Conservation (phyloP, 1,284 basidiomycete genomes). For the Ganoderma resinaceum region DNA sequence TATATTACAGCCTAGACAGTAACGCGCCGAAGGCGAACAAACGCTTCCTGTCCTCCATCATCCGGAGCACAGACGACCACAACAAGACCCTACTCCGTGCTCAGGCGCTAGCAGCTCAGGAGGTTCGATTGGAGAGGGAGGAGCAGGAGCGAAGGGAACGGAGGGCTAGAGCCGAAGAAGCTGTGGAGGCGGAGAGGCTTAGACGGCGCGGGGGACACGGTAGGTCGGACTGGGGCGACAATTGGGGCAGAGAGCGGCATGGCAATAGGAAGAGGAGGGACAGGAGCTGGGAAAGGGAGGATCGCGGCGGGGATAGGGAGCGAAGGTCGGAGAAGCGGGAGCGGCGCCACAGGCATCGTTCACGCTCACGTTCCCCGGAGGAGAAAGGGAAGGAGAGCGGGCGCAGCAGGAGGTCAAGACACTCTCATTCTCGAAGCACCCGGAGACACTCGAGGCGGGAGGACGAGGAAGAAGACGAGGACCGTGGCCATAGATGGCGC, state of each 20-base stretch:
- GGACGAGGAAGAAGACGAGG: slow-evolving; percentile 24
- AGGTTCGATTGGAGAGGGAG: slow-evolving; percentile 68
- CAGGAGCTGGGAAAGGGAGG: slow-evolving; percentile 48
- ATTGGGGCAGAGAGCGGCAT: slow-evolving; percentile 35
- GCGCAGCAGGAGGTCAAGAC: slow-evolving; percentile 17
- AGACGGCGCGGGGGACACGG: slow-evolving; percentile 49
- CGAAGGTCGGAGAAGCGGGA: slow-evolving; percentile 38
- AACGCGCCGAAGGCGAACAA: slow-evolving; percentile 89
- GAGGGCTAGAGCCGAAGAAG: slow-evolving; percentile 71
- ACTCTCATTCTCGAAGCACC: slow-evolving; percentile 17
- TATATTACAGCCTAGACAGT: slow-evolving; percentile 39
- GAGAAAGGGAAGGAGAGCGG: slow-evolving; percentile 28
- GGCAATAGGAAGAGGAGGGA: slow-evolving; percentile 42
- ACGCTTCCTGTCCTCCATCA: slow-evolving; percentile 88
- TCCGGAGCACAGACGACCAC: slow-evolving; percentile 91
- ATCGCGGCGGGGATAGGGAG: slow-evolving; percentile 51
- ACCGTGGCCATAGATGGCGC: slow-evolving; percentile 18
- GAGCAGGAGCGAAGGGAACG: slow-evolving; percentile 69
- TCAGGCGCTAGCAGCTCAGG: slow-evolving; percentile 79
- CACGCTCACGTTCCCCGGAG: slow-evolving; percentile 32
- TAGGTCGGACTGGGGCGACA: slow-evolving; percentile 40
- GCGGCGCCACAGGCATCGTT: slow-evolving; percentile 33
- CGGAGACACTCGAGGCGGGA: slow-evolving; percentile 17
- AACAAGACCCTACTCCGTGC: slow-evolving; percentile 83
- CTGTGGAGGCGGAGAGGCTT: slow-evolving; percentile 65